Conservation (phyloP, 1,284 basidiomycete species). For the Grifola frondosa region DNA sequence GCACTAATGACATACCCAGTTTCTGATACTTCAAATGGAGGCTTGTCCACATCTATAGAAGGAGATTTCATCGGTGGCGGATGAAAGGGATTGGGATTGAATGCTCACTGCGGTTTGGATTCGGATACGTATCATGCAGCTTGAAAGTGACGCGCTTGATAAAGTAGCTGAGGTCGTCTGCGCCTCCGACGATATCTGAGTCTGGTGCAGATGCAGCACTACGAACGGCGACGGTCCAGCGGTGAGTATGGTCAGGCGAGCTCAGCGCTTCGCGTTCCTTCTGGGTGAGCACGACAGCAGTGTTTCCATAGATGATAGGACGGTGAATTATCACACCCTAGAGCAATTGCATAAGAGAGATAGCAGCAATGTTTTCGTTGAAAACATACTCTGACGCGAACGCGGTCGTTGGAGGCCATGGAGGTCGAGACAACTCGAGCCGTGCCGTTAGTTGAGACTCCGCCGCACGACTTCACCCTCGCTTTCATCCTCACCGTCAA, state of each 20-base stretch:
- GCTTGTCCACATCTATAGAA: conserved; percentile 81
- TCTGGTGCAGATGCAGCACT: conserved; percentile 66
- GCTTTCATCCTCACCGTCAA: conserved; percentile 16
- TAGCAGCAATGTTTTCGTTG: conserved; percentile 1
- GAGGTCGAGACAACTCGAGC: conserved; percentile 28
- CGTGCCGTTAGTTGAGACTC: conserved; percentile 28
- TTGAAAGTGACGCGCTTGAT: conserved; percentile 97
- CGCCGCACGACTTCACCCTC: conserved; percentile 22
- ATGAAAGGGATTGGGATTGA: not conserved
- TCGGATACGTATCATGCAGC: conserved; percentile 95
- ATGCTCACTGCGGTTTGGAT: conserved; percentile 81
- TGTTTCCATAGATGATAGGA: conserved; percentile 95
- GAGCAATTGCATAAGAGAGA: conserved; percentile 7
- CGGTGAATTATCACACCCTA: conserved; percentile 89
- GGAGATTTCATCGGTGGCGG: not conserved
- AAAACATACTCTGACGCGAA: conserved; percentile 67
- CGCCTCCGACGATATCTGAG: conserved; percentile 77
- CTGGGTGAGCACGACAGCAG: conserved; percentile 79
- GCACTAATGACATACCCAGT: conserved; percentile 60
- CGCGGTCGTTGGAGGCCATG: conserved; percentile 58
- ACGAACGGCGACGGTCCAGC: conserved; percentile 95
- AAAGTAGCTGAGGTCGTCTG: conserved; percentile 85
- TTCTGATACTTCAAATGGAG: conserved; percentile 93
- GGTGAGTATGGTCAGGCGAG: conserved; percentile 85
- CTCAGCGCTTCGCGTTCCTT: conserved; percentile 66